These are phyloP conservation scores for Lanmaoa pseudosensibilis DNA, from an alignment of 768 basidiomycete species.

Conservation along the genomic window DNA sequence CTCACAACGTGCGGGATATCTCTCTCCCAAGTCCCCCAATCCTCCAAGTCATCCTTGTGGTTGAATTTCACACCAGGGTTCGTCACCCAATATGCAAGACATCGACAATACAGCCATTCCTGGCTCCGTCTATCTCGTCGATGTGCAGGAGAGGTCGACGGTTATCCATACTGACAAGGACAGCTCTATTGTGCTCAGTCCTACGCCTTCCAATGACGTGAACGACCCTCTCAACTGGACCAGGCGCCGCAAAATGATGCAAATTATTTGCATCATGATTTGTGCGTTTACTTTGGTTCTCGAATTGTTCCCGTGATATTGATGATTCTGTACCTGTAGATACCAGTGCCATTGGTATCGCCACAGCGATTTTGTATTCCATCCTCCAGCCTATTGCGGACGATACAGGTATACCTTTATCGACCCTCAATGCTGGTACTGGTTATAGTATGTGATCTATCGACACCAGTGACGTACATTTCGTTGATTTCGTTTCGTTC, in stretches of 20 bases:
- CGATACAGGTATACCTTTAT: conserved; percentile 21
- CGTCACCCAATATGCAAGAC: conserved; percentile 7
- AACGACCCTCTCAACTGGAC: conserved; percentile 27
- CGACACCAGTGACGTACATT: neutral
- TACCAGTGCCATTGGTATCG: conserved; percentile 19
- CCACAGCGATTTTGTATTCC: conserved; percentile 17
- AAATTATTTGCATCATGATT: conserved; percentile 18
- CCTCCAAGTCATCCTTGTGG: neutral
- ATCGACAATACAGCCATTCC: conserved; percentile 21
- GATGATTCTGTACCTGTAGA: conserved; percentile 6
- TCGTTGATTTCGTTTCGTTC: neutral
- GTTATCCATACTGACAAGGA: conserved; percentile 14
- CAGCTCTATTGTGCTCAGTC: conserved; percentile 23
- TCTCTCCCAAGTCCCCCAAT: neutral
- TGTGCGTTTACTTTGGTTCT: conserved; percentile 8
- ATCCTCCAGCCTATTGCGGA: conserved; percentile 19
- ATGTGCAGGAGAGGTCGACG: conserved; percentile 16
- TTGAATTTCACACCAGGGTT: neutral
- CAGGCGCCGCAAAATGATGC: conserved; percentile 13
- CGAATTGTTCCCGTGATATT: neutral
- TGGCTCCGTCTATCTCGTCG: conserved; percentile 27
- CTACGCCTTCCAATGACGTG: conserved; percentile 25
- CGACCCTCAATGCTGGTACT: conserved; percentile 20
- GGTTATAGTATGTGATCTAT: conserved; percentile 14
- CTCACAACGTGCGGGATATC: neutral